Percentiles rank a stretch among this genome's conserved stretches.
These are phyloP conservation scores for Neurospora tetrasperma DNA, from an alignment of 495 filamentous ascomycete species.

Conservation along the genomic window DNA sequence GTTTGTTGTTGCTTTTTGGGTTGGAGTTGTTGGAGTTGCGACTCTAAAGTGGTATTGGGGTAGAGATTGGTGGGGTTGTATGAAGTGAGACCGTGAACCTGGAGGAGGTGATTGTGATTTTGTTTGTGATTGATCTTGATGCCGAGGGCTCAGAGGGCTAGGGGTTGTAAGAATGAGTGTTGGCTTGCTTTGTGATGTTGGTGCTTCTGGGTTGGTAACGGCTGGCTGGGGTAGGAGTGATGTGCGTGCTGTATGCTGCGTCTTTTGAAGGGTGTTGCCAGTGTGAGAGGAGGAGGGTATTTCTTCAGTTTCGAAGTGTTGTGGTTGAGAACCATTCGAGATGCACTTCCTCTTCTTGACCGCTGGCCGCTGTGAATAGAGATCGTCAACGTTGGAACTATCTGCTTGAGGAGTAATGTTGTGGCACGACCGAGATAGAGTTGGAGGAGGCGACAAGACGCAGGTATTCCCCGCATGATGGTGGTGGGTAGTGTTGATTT, in stretches of 20 bases:
- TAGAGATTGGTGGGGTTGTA: neutral
- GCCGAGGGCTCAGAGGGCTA: neutral
- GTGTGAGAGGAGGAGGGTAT: neutral
- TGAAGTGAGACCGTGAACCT: neutral
- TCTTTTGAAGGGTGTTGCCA: neutral
- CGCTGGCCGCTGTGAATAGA: neutral
- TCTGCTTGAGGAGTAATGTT: neutral
- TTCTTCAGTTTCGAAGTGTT: neutral
- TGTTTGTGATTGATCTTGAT: neutral
- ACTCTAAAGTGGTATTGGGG: neutral
- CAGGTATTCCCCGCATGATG: neutral
- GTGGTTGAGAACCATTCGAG: neutral
- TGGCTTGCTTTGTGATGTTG: neutral
- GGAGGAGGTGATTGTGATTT: neutral
- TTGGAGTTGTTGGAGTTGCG: neutral
- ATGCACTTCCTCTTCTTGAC: neutral
- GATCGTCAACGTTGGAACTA: neutral
- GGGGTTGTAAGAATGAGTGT: neutral
- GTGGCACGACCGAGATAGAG: neutral
- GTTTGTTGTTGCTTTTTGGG: neutral
- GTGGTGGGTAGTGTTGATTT: neutral
- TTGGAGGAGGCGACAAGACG: neutral
- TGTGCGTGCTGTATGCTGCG: neutral
- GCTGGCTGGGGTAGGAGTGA: neutral
- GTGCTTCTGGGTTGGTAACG: neutral